Base-by-base conservation (phyloP, 2,329 filamentous ascomycete species). In the Bipolaris bicolor region DNA sequence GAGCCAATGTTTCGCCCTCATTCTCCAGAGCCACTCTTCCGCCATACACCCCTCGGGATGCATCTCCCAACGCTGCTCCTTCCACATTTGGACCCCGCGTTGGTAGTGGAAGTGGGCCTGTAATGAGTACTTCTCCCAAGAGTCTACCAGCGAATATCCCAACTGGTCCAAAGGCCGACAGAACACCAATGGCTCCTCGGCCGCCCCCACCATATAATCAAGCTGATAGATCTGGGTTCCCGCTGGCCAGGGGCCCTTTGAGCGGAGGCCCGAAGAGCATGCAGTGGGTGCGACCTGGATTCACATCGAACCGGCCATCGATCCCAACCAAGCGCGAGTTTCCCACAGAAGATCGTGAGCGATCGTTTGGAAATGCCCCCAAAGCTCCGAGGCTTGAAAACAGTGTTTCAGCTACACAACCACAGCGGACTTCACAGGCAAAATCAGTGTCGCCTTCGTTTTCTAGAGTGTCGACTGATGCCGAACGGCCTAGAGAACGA, bases 251-350 rank as follows among this genome's bases (percentile, higher is more conserved):
- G 55, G 69, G 70, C 44, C 72, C 76, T 15, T 69, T 75, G 57
- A 72, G 67, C 20, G 66, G 67, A 13, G 66, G 67, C 7, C 70
- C 69, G 7, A 76, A 75, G 46, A 78, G 73, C 34, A 71, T 71
- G 58, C 78, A 80, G 66, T 81, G 78, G 78, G 75, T 78, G 24
- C 69, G 78, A 24, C 78, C 78, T 51, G 77, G 76, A 31, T 67
- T 76, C 6, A 64, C 74, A 33, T 65, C 74, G 3, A 62, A 68
- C 55, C 68, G 72, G 31, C 46, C 70, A 44, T 70, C 66, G 5
- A 64, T 81, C 4, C 80, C 80, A 11, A 76, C 75, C 0, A 83
- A 83, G 62, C 73, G 81, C 29, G 81, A 82, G 56, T 70, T 72
- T 33, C 71, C 74, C 18, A 71, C 68, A 9, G 79, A 81, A 31